A percentile compares a stretch with the other conserved stretches of the same genome.
Conservation (phyloP, 176 grass and related monocot genomes). For the Paspalum notatum region DNA sequence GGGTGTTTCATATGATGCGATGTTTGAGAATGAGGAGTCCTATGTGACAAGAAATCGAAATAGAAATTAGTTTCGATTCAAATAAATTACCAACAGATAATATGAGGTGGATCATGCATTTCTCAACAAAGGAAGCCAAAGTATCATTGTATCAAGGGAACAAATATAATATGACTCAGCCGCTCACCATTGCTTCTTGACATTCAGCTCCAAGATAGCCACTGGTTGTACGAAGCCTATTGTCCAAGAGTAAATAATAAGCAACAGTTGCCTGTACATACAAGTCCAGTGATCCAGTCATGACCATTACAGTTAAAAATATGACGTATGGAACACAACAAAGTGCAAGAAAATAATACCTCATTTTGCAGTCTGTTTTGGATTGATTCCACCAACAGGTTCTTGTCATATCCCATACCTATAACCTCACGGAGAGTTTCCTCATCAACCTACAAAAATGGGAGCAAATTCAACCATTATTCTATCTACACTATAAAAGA, state of each 20-base stretch:
- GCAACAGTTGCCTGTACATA: slow-evolving; percentile 79
- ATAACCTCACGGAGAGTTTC: slow-evolving; percentile 74
- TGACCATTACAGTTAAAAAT: slow-evolving; percentile 1
- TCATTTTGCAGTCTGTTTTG: slow-evolving; percentile 86
- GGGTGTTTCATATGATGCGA: slow-evolving; percentile 52
- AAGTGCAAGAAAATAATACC: slow-evolving; percentile 49
- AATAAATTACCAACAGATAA: slow-evolving; percentile 7
- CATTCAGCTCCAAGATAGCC: slow-evolving; percentile 80
- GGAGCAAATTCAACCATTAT: slow-evolving; percentile 13
- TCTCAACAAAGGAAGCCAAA: not conserved
- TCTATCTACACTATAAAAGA: too few species aligned
- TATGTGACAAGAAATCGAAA: slow-evolving; percentile 42
- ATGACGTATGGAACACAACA: not conserved
- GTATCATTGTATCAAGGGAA: not conserved
- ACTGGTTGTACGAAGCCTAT: slow-evolving; percentile 59
- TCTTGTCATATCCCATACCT: slow-evolving; percentile 78
- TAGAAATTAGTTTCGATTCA: slow-evolving; percentile 15
- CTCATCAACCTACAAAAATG: slow-evolving; percentile 72
- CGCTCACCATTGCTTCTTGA: slow-evolving; percentile 76
- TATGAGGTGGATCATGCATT: slow-evolving; percentile 21
- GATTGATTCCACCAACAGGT: slow-evolving; percentile 68
- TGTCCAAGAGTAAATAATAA: slow-evolving; percentile 90
- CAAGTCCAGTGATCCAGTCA: slow-evolving; percentile 33
- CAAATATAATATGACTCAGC: not conserved
- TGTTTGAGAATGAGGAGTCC: slow-evolving; percentile 53